A percentile compares a stretch with the other conserved stretches of the same genome.
These are phyloP conservation scores for Hortaea werneckii DNA, from an alignment of 2,329 filamentous ascomycete species.

Conservation along the genomic window DNA sequence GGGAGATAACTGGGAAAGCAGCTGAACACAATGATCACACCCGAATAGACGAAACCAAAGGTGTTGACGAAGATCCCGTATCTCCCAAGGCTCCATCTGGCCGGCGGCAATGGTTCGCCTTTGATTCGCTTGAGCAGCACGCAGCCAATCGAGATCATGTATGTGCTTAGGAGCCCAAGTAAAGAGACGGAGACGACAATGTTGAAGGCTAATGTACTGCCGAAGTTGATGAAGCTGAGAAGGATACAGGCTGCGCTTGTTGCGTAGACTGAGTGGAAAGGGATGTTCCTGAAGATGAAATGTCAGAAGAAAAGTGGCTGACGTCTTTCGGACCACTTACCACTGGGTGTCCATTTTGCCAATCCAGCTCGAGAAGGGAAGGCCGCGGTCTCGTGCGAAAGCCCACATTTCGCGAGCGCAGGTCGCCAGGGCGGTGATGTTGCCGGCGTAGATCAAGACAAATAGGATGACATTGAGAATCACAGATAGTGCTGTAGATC, in stretches of 20 bases:
- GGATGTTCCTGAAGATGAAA: constrained; percentile 6
- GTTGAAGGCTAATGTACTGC: constrained; percentile 23
- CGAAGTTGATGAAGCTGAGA: constrained; percentile 24
- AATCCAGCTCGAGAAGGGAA: constrained; percentile 23
- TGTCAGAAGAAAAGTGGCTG: too few species aligned
- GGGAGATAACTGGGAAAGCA: constrained; percentile 22
- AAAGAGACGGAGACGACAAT: constrained; percentile 24
- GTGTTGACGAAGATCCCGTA: constrained; percentile 12
- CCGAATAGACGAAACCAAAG: constrained; percentile 16
- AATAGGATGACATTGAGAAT: constrained; percentile 14
- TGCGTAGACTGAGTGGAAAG: constrained; percentile 24
- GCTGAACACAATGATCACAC: constrained; percentile 21
- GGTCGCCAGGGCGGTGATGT: constrained; percentile 13
- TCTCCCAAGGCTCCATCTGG: constrained; percentile 14
- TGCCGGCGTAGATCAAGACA: constrained; percentile 10
- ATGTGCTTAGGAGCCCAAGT: constrained; percentile 24
- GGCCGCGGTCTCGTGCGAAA: constrained; percentile 5
- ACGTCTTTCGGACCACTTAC: neutral
- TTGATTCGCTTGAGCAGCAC: constrained; percentile 10
- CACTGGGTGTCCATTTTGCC: constrained; percentile 8
- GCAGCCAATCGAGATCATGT: constrained; percentile 26
- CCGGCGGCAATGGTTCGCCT: constrained; percentile 11
- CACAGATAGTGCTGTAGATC: constrained; percentile 9
- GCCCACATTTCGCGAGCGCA: constrained; percentile 11
- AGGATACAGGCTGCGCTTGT: constrained; percentile 18